Conservation (phyloP, 2,329 filamentous ascomycete genomes). For the Xylaria sp. region DNA sequence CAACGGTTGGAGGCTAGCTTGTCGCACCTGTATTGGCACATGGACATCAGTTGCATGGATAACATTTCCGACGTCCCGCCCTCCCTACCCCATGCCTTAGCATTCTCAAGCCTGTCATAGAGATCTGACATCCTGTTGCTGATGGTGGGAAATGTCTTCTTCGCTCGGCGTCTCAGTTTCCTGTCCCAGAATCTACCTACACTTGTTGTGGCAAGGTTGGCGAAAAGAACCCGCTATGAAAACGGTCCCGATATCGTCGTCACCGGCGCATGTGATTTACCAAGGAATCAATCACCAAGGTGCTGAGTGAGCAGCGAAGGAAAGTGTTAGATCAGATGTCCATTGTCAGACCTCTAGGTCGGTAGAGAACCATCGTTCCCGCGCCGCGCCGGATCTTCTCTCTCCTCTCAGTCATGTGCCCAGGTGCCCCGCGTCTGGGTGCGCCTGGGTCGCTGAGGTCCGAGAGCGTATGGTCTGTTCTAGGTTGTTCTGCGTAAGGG, state of each 20-base stretch:
- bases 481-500: conserved; percentile 13
- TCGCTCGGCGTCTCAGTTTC: conserved; percentile 1
- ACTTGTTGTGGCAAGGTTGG: not conserved
- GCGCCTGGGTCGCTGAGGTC: conserved; percentile 24
- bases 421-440: not conserved
- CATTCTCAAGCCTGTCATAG: conserved; percentile 11
- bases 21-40: no score
- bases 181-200: not conserved
- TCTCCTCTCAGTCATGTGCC: conserved; percentile 6
- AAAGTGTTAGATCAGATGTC: no score
- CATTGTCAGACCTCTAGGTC: no score
- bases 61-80: no score
- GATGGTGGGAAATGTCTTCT: conserved; percentile 18
- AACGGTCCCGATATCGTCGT: conserved; percentile 6
- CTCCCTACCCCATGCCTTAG: no score
- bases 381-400: no score
- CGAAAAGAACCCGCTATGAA: conserved; percentile 7
- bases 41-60: no score
- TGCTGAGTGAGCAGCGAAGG: not conserved
- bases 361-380: not conserved
- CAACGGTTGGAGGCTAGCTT: no score
- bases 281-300: not conserved
- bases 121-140: conserved; percentile 20
- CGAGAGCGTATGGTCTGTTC: conserved; percentile 8
- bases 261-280: conserved; percentile 2